Evolutionary conservation across 2,329 filamentous ascomycete species (phyloP).

Genomic region (Penicillium glabrum): DNA sequence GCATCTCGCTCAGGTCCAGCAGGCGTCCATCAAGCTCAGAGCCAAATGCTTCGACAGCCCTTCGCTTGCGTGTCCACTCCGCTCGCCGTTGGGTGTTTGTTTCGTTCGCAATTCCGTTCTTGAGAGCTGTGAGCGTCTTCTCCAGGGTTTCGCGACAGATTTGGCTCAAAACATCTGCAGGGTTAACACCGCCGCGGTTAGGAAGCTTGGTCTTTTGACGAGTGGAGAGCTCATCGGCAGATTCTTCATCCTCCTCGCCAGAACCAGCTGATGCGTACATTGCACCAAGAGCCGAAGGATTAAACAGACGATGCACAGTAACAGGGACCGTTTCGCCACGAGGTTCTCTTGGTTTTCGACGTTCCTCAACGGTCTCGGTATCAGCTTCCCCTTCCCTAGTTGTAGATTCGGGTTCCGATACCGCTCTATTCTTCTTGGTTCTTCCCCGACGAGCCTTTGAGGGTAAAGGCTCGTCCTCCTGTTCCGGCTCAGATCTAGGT

Average conservation of each 20-base stretch:
- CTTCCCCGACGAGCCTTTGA: conserved; percentile 2
- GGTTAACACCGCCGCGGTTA: conserved; percentile 48
- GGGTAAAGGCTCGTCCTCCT: conserved; percentile 4
- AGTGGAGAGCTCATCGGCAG: conserved; percentile 32
- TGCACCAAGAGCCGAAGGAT: conserved; percentile 32
- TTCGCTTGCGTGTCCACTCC: conserved; percentile 46
- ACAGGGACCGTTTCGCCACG: conserved; percentile 41
- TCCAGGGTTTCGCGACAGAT: conserved; percentile 52
- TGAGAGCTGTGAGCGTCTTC: conserved; percentile 44
- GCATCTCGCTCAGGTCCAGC: conserved; percentile 52
- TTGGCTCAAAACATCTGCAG: conserved; percentile 53
- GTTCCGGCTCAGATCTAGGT: not conserved
- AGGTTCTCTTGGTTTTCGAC: conserved; percentile 27
- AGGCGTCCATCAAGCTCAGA: conserved; percentile 50
- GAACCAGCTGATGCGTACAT: conserved; percentile 19
- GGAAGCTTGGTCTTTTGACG: conserved; percentile 38
- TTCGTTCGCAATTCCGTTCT: conserved; percentile 42
- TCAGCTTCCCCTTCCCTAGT: conserved; percentile 10
- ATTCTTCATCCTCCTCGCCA: conserved; percentile 27
- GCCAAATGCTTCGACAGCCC: conserved; percentile 50
- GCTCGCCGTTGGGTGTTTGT: conserved; percentile 38
- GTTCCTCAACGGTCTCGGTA: conserved; percentile 8
- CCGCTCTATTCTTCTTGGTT: conserved; percentile 7
- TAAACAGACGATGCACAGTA: conserved; percentile 42
- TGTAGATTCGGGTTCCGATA: conserved; percentile 5